A percentile compares a stretch with the other conserved stretches of the same genome.
Conservation (phyloP, 2,329 filamentous ascomycete species). For the Phyllosticta ampelicida region DNA sequence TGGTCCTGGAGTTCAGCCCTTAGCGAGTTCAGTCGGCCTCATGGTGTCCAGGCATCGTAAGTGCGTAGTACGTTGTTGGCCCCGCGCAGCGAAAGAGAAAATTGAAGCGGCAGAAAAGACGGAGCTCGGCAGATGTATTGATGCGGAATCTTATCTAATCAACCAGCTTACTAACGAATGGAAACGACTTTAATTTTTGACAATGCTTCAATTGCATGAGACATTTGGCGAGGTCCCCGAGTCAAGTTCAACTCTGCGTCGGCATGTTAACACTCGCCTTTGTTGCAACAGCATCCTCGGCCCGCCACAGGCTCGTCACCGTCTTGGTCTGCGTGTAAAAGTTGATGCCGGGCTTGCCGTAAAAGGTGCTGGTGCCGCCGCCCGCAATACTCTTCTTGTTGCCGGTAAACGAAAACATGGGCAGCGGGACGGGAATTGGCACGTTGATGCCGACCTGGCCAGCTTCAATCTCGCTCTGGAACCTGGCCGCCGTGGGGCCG, state of each 20-base stretch:
- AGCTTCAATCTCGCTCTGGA: conserved; percentile 72
- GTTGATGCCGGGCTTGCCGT: conserved; percentile 80
- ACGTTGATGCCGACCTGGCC: conserved; percentile 78
- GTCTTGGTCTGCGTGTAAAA: conserved; percentile 99
- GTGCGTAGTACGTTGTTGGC: too few relatives aligned
- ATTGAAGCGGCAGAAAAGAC: too few relatives aligned
- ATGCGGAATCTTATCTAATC: too few relatives aligned
- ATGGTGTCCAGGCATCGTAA: too few relatives aligned
- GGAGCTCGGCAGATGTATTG: too few relatives aligned
- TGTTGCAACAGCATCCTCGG: conserved; percentile 70
- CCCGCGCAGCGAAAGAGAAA: too few relatives aligned
- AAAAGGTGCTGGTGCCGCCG: conserved; percentile 87
- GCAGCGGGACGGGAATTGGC: conserved; percentile 31
- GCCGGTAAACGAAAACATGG: conserved; percentile 55
- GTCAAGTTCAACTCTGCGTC: conserved; percentile 42
- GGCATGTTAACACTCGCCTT: conserved; percentile 90
- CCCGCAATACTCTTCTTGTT: conserved; percentile 85
- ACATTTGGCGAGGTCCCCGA: too few relatives aligned
- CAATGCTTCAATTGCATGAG: too few relatives aligned
- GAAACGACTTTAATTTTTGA: too few relatives aligned
- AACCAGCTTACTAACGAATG: too few relatives aligned
- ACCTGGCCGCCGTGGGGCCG: conserved; percentile 64
- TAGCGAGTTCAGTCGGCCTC: too few relatives aligned
- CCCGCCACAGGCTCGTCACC: conserved; percentile 83
- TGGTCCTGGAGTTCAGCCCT: too few relatives aligned